Conservation (phyloP, 352 stramenopile genomes). For the Pelagophyceae sp. region DNA sequence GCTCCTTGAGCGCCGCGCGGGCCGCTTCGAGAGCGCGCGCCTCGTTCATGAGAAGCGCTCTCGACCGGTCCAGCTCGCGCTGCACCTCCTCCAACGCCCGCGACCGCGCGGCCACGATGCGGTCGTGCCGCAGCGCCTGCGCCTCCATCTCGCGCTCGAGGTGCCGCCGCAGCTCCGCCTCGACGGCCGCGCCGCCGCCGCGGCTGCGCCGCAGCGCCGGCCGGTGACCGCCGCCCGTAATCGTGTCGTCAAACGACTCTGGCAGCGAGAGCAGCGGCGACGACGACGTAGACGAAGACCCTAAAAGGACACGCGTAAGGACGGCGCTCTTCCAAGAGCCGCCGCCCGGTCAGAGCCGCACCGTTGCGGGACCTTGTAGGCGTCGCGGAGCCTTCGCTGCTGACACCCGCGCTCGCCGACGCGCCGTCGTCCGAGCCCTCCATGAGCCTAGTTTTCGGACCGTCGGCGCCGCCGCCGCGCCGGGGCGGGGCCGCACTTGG, state of each 20-base stretch:
- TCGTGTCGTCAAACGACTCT: conserved; percentile 1
- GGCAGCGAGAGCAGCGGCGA: conserved; percentile 12
- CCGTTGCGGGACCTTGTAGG: no score
- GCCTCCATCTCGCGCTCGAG: conserved; percentile 7
- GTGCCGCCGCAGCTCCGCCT: background rate
- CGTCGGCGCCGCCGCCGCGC: no score
- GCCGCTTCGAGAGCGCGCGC: background rate
- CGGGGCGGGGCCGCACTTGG: no score
- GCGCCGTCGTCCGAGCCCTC: no score
- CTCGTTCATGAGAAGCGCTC: background rate
- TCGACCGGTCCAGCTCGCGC: background rate
- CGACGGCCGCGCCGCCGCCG: background rate
- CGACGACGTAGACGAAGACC: background rate
- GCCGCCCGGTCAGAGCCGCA: no score
- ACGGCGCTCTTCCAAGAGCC: no score
- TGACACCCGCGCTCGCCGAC: no score
- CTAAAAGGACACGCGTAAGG: no score
- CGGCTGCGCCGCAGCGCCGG: background rate
- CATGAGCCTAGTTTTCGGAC: no score
- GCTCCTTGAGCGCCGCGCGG: background rate
- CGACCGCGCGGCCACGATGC: background rate
- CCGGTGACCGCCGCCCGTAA: background rate
- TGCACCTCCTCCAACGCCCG: background rate
- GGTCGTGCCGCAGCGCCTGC: background rate
- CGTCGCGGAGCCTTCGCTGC: no score